Evolutionary conservation across 2,329 filamentous ascomycete species (phyloP).

Genomic region (Aspergillus fijiensis): DNA sequence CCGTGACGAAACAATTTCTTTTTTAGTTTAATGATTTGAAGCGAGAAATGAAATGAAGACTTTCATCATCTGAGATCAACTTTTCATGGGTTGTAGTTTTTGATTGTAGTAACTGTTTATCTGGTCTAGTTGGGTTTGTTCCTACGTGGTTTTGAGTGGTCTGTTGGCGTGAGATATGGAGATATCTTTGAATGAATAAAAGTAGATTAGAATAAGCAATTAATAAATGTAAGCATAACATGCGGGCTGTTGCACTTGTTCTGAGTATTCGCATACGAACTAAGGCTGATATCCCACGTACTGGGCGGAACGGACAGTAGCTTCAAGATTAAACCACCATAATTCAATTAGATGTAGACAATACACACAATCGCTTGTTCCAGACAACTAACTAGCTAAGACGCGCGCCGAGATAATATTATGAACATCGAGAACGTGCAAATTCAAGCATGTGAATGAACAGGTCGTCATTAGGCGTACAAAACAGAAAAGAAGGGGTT

Average conservation of each 20-base stretch:
- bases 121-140: too few relatives aligned
- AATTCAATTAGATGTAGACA: neutral
- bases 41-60: neutral
- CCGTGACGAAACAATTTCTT: conserved; percentile 5
- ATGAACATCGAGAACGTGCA: conserved; percentile 2
- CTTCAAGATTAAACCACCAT: neutral
- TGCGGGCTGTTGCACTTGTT: too few relatives aligned
- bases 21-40: neutral
- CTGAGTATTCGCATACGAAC: too few relatives aligned
- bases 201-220: too few relatives aligned
- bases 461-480: conserved; percentile 1
- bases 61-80: neutral
- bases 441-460: conserved; percentile 14
- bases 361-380: conserved; percentile 7
- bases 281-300: neutral
- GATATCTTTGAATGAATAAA: too few relatives aligned
- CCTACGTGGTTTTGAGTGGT: too few relatives aligned
- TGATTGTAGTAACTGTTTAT: too few relatives aligned
- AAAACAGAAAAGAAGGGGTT: neutral
- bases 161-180: too few relatives aligned
- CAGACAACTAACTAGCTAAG: conserved; percentile 13
- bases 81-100: neutral
- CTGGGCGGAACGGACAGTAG: too few relatives aligned
- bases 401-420: neutral
- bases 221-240: too few relatives aligned